These are phyloP conservation scores for Neopestalotiopsis sp. DNA, from an alignment of 2,329 filamentous ascomycete species.

Conservation along the genomic window DNA sequence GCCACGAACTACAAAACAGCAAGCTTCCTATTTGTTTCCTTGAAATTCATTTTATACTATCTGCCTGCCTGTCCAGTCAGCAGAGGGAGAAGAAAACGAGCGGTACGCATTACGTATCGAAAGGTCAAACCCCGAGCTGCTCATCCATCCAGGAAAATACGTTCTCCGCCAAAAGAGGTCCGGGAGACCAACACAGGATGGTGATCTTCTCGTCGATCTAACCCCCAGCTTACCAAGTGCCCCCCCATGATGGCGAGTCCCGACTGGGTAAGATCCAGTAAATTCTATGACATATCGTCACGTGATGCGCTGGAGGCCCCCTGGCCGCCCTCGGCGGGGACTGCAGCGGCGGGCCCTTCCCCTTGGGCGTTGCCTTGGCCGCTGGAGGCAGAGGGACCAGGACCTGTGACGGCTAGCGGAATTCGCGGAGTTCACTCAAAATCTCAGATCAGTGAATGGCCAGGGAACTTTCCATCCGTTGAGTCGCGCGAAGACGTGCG, in stretches of 20 bases:
- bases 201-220: neutral
- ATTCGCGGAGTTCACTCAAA: conserved; percentile 10
- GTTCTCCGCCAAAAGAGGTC: neutral
- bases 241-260: neutral
- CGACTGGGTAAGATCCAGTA: neutral
- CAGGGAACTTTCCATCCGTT: neutral
- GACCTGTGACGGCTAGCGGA: conserved; percentile 5
- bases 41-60: too few relatives aligned
- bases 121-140: too few relatives aligned
- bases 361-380: neutral
- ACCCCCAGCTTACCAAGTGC: neutral
- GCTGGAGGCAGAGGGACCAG: neutral
- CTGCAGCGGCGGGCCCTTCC: neutral
- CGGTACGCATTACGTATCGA: too few relatives aligned
- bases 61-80: too few relatives aligned
- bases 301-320: neutral
- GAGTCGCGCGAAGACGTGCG: neutral
- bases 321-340: neutral
- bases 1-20: too few relatives aligned
- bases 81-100: too few relatives aligned
- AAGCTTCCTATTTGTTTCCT: too few relatives aligned
- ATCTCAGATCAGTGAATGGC: conserved; percentile 12
- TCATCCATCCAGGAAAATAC: neutral
- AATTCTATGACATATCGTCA: neutral
- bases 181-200: neutral